These are phyloP conservation scores for Microcyclosporella mali DNA, from an alignment of 2,329 filamentous ascomycete species.

Conservation along the genomic window DNA sequence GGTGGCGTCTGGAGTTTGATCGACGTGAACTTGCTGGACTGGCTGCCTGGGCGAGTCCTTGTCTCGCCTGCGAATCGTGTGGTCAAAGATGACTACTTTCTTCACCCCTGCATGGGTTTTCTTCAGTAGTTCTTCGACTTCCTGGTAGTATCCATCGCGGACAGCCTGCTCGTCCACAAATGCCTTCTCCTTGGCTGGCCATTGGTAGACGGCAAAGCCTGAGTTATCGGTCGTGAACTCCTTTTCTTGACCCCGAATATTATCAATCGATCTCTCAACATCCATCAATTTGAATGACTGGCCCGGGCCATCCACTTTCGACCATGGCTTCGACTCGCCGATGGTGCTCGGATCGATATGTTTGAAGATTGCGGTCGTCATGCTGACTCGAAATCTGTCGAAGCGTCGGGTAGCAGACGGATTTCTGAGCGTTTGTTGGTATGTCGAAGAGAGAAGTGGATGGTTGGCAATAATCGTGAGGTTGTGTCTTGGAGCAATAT, in stretches of 20 bases:
- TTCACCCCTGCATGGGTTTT: conserved; percentile 51
- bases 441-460: no score
- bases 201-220: conserved; percentile 53
- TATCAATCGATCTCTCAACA: conserved; percentile 45
- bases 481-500: no score
- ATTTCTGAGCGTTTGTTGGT: no score
- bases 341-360: conserved; percentile 53
- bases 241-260: conserved; percentile 48
- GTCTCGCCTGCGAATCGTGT: conserved; percentile 57
- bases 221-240: conserved; percentile 52
- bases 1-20: conserved; percentile 61
- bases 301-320: conserved; percentile 57
- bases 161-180: conserved; percentile 54
- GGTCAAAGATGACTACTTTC: conserved; percentile 64
- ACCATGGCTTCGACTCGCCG: conserved; percentile 49
- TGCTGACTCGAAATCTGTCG: conserved; percentile 31
- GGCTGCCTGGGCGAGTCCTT: conserved; percentile 56
- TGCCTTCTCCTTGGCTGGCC: conserved; percentile 47
- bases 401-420: no score
- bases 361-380: conserved; percentile 55
- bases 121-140: conserved; percentile 54
- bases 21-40: conserved; percentile 65
- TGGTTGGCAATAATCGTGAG: no score
- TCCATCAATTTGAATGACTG: conserved; percentile 48
- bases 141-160: conserved; percentile 53